Base-by-base conservation (phyloP, 306 rosid genomes). In the Glycyrrhiza uralensis region DNA sequence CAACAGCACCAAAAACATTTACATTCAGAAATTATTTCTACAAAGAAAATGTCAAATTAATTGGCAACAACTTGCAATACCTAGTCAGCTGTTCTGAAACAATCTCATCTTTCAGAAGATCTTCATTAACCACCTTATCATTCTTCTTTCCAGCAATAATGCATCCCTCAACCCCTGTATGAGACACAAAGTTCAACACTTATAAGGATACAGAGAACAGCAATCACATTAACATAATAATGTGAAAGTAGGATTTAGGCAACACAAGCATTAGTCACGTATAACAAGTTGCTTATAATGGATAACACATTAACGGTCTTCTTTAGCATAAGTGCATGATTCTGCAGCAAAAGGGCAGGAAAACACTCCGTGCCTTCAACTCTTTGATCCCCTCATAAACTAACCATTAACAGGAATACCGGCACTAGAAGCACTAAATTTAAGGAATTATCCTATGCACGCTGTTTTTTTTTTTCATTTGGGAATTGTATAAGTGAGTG, bases 71-170 rank as follows among this genome's bases (percentile, higher is more conserved):
- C 36, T 22, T 51, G 66, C 22, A 65, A 51, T 81, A 93, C 98
- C 98, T 93, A 63, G 96, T 90, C 60, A 93, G 81, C 52, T 93
- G 98, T 71, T 93, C 98, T n/a, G 97, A 77, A 71, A 93, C 96
- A 81, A 93, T 89, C 58, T 93, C 98, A 55, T 93, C 97, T 20
- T 66, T 83, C 70, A 90, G 71, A 80, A 86, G 85, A 60, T 86
- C 87, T 7, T 75, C 84, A 46, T 58, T 69, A 73, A 75, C 64
- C 70, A 84, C 52, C 80, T 72, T 80, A 51, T 41, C 79, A 42
- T 50, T 72, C 62, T 71, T 81, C 63, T 75, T 79, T 76, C 73
- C 84, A 74, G 81, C 6, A 69, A 69, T 51, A 18, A 72, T 39
- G 60, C 71, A 42, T 79, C 78, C 73, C 66, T 79, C 78, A 49